These are phyloP conservation scores for Stropharia rugosoannulata DNA, from an alignment of 768 basidiomycete genomes.

Conservation along the genomic window DNA sequence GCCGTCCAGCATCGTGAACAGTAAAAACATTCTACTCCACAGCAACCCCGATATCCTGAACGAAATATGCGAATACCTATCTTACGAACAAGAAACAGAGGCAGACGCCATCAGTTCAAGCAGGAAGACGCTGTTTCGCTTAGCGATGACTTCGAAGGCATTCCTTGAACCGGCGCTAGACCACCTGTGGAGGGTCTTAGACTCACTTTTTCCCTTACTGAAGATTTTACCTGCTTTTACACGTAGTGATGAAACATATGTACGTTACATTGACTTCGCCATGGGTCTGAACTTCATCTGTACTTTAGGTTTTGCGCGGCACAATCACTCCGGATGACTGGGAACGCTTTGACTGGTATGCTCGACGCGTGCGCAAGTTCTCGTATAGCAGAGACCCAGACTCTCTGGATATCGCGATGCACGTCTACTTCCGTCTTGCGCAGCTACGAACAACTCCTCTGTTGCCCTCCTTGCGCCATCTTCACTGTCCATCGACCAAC, in stretches of 20 bases:
- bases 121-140: slow-evolving; percentile 17
- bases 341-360: slow-evolving; percentile 32
- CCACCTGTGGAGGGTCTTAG: slow-evolving; percentile 29
- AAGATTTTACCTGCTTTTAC: slow-evolving; percentile 29
- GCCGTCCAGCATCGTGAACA: not conserved
- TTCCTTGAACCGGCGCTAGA: slow-evolving; percentile 33
- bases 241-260: slow-evolving; percentile 27
- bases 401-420: slow-evolving; percentile 30
- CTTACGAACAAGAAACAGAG: slow-evolving; percentile 16
- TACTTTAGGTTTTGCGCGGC: slow-evolving; percentile 27
- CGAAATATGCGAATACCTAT: slow-evolving; percentile 27
- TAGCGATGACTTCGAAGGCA: slow-evolving; percentile 28
- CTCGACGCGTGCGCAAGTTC: slow-evolving; percentile 26
- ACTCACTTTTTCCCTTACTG: slow-evolving; percentile 31
- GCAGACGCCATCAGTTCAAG: slow-evolving; percentile 13
- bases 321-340: slow-evolving; percentile 23
- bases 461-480: slow-evolving; percentile 25
- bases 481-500: slow-evolving; percentile 26
- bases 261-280: slow-evolving; percentile 14
- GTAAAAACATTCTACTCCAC: slow-evolving; percentile 16
- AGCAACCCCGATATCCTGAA: slow-evolving; percentile 30
- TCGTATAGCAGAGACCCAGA: slow-evolving; percentile 28
- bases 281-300: not conserved
- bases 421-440: slow-evolving; percentile 32
- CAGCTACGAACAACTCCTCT: slow-evolving; percentile 26